These are phyloP conservation scores for Lactarius psammicola DNA, from an alignment of 768 basidiomycete species.

Conservation along the genomic window DNA sequence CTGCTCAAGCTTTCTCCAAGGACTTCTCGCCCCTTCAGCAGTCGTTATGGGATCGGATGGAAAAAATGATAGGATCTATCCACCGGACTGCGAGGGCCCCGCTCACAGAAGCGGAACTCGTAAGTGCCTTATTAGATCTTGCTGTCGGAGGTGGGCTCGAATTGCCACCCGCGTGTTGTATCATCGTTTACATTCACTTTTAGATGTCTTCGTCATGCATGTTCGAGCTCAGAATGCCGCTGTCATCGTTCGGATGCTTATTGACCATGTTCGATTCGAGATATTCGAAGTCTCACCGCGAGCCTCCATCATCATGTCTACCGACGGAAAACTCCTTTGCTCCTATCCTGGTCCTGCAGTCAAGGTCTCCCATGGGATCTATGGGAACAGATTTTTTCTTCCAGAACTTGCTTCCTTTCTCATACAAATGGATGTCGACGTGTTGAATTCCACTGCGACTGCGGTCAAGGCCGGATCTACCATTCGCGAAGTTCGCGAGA, in stretches of 20 bases:
- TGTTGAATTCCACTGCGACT: not conserved
- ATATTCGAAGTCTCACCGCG: constrained; percentile 45
- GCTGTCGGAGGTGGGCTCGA: not conserved
- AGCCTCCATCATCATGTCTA: constrained; percentile 38
- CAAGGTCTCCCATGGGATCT: constrained; percentile 32
- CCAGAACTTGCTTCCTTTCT: not conserved
- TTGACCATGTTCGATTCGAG: constrained; percentile 13
- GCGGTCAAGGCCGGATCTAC: constrained; percentile 27
- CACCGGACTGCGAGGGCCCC: not conserved
- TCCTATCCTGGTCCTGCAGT: constrained; percentile 43
- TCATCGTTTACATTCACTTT: not conserved
- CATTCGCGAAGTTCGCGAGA: not conserved
- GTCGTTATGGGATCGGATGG: not conserved
- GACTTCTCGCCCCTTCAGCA: not conserved
- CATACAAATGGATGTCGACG: not conserved
- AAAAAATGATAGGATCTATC: constrained; percentile 6
- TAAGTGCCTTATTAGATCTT: not conserved
- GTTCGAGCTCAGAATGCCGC: constrained; percentile 18
- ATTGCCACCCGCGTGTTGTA: not conserved
- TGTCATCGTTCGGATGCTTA: constrained; percentile 3
- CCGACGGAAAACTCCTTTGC: constrained; percentile 37
- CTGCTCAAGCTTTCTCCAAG: not conserved
- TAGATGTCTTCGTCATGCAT: constrained; percentile 16
- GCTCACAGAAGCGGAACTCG: not conserved
- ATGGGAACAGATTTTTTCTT: not conserved